Percentiles rank a stretch among this genome's conserved stretches.
Evolutionary conservation across 2,329 filamentous ascomycete species (phyloP).

Genomic region (Sclerotinia borealis): DNA sequence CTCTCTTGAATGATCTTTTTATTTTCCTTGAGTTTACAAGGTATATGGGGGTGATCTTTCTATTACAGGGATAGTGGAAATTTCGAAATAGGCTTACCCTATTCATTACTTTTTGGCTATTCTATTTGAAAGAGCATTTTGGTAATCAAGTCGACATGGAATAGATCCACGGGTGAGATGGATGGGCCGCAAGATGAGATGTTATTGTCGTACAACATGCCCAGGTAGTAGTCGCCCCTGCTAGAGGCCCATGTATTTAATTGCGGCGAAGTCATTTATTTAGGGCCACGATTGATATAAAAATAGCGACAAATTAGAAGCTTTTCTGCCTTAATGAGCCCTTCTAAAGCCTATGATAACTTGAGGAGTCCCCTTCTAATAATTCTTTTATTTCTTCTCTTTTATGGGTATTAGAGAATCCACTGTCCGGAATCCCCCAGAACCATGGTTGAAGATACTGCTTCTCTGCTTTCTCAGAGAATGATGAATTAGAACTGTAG

Average conservation of each 20-base stretch:
- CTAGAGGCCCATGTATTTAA: constrained; percentile 1
- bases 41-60: constrained; percentile 11
- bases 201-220: constrained; percentile 4
- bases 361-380: not conserved
- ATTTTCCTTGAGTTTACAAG: constrained; percentile 7
- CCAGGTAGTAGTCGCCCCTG: not conserved
- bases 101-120: not conserved
- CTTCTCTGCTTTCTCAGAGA: not conserved
- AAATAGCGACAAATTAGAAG: constrained; percentile 11
- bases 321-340: not conserved
- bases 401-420: constrained; percentile 1
- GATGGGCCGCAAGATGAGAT: constrained; percentile 6
- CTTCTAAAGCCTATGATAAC: not conserved
- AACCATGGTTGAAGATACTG: not conserved
- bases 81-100: constrained; percentile 1
- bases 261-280: constrained; percentile 6
- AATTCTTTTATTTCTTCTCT: not conserved
- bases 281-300: constrained; percentile 6
- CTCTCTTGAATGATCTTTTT: constrained; percentile 1
- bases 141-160: constrained; percentile 4
- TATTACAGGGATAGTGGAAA: constrained; percentile 2
- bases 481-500: not conserved
- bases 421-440: constrained; percentile 11
- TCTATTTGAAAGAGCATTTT: not conserved
- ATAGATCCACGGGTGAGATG: constrained; percentile 5